These are phyloP conservation scores for Dactylellina cionopaga DNA, from an alignment of 2,329 filamentous ascomycete species.

Conservation along the genomic window DNA sequence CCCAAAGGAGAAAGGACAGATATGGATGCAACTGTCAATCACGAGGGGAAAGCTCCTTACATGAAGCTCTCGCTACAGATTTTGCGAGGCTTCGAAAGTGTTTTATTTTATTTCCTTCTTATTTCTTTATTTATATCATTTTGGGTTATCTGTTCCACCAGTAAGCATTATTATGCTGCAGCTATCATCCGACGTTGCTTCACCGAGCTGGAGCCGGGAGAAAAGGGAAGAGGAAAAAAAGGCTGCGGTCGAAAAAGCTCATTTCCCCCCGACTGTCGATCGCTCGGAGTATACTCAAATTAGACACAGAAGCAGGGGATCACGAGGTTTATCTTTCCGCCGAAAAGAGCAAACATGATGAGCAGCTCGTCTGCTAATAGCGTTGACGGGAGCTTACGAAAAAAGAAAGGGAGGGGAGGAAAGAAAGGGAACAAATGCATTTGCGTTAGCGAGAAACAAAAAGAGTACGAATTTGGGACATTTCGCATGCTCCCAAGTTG, in stretches of 20 bases:
- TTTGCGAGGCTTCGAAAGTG: too few relatives aligned
- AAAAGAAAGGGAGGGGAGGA: too few relatives aligned
- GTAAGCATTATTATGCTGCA: constrained; percentile 15
- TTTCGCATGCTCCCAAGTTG: constrained; percentile 29
- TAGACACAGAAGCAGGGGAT: constrained; percentile 51
- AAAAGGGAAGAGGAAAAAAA: constrained; percentile 2
- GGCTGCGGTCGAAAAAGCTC: constrained; percentile 35
- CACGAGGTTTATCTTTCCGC: constrained; percentile 46
- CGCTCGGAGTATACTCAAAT: constrained; percentile 49
- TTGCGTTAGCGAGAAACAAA: constrained; percentile 15
- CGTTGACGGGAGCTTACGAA: constrained; percentile 41
- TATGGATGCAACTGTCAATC: constrained; percentile 37
- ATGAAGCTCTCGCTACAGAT: not conserved
- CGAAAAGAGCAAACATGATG: constrained; percentile 42
- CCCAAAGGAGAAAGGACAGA: constrained; percentile 9
- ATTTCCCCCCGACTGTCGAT: constrained; percentile 52
- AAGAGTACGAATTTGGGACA: constrained; percentile 29
- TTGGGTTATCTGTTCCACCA: constrained; percentile 12
- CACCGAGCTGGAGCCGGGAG: constrained; percentile 27
- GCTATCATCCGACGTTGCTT: constrained; percentile 13
- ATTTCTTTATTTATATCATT: too few relatives aligned
- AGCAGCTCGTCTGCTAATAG: constrained; percentile 20
- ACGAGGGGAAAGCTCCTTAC: not conserved
- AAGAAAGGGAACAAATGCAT: constrained; percentile 17
- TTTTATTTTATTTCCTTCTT: too few relatives aligned